Evolutionary conservation across 768 basidiomycete genomes (phyloP), one percentile per base, ranked within the genome.

Genomic region (Clathrus columnatus): DNA sequence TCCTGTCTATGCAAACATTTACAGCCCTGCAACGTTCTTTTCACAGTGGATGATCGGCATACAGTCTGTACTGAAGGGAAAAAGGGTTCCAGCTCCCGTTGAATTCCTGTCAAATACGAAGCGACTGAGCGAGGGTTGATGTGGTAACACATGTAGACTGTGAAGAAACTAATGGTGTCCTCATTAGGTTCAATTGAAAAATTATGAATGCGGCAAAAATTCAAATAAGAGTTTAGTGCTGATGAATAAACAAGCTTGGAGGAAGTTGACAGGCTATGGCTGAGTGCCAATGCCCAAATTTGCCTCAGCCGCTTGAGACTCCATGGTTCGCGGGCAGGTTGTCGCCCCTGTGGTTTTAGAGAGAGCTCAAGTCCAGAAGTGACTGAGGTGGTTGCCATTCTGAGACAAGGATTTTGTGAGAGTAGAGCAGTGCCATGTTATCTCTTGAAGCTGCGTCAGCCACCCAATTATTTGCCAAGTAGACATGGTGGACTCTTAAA

Each of bases 11-110:
- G 24, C 1, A 66, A 10, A 0, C 63, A 59, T 23, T 63, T 63
- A 56, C 68, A 70, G 0, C 75, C 74, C 0, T 51, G 28, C 0
- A 68, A 20, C 0, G 63, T 61, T 0, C 44, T 18, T 1, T 20
- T 20, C 4, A 68, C 63, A 0, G 67, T 42, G 0, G 4, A 28
- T 1, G 51, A 42, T 0, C 29, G 6, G 0, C 60, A 49, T 0
- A 26, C 44, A 2, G 0, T 18, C 0, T 51, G 50, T 11, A 63
- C 57, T 11, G 46, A 48, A 1, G 67, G 67, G 48, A 54, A 68
- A 48, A 60, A 50, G 0, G 48, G 18, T 43, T 67, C 59, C 2
- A 67, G 63, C 29, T 61, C 46, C 24, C 47, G 56, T 17, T 61
- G 56, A 6, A 69, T 65, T 0, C 67, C 66, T 0, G 65, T 60